These are phyloP conservation scores for Paralagenidium karlingii DNA, from an alignment of 352 stramenopile genomes.

Conservation along the genomic window DNA sequence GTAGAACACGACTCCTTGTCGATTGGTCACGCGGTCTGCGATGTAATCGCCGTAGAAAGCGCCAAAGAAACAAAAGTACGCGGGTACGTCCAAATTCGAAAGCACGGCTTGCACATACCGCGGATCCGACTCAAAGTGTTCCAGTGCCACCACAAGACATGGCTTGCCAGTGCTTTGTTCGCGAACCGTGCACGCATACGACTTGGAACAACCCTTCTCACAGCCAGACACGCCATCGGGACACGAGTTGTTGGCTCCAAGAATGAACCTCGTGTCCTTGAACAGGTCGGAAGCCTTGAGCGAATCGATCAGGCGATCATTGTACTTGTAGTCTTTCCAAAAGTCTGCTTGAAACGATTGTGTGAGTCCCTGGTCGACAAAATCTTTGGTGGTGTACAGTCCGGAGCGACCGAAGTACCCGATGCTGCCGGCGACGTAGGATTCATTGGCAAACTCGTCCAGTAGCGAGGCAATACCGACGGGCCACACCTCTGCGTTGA, in stretches of 20 bases:
- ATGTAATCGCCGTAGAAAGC: conserved; percentile 23
- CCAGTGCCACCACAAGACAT: conserved; percentile 34
- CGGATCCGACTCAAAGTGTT: conserved; percentile 23
- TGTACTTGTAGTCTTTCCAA: conserved; percentile 32
- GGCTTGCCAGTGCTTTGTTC: conserved; percentile 13
- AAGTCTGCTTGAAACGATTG: conserved; percentile 27
- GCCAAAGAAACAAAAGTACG: conserved; percentile 54
- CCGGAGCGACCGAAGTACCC: conserved; percentile 24
- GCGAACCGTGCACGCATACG: conserved; percentile 22
- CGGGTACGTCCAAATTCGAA: conserved; percentile 27
- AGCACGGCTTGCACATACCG: conserved; percentile 27
- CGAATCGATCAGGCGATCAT: conserved; percentile 18
- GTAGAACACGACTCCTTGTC: conserved; percentile 30
- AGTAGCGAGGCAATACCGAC: conserved; percentile 13
- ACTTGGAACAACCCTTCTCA: conserved; percentile 21
- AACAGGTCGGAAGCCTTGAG: conserved; percentile 12
- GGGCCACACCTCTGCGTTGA: conserved; percentile 44
- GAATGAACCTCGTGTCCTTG: conserved; percentile 3
- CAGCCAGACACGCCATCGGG: conserved; percentile 23
- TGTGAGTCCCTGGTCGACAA: conserved; percentile 16
- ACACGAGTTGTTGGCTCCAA: too few species aligned
- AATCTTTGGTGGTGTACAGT: conserved; percentile 19
- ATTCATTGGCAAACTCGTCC: conserved; percentile 15
- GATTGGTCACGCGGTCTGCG: conserved; percentile 10
- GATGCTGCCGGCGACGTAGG: conserved; percentile 14